Evolutionary conservation across 352 stramenopile genomes (phyloP), one percentile per base, ranked within the genome.

Genomic region (Phytophthora fragariaefolia): DNA sequence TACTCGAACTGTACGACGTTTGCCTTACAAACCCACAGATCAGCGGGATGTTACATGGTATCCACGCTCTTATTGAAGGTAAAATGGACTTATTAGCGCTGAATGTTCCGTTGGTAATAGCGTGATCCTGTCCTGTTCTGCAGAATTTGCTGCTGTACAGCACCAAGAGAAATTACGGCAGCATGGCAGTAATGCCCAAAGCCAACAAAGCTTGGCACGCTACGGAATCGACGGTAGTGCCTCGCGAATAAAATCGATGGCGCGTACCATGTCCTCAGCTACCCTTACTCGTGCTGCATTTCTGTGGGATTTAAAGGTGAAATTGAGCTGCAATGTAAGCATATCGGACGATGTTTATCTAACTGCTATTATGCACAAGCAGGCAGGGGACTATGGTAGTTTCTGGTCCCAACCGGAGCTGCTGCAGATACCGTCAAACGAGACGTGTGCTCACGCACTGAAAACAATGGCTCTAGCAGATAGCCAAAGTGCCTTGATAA

Each of bases 21-120:
- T 92, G 84, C 62, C 82, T 92, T 47, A 89, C 84, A 10, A 83
- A 79, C 6, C 71, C 76, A 7, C 73, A 65, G 30, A 73, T 90
- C 32, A 86, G 82, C 28, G 76, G 80, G 3, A 78, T 80, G 47
- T 67, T 90, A 4, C 83, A 90, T 40, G 76, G 79, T 32, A 59
- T 92, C 40, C 74, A 91, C 36, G 43, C 63, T 4, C 52, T 83
- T 15, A 64, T 85, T 3, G 43, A 87, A 73, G 77, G 84, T 89
- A 56, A 49, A 59, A 43, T 7, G 15, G 34, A 20, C 4, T 20
- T 20, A 17, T 43, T 13, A n/a, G n/a, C n/a, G 34, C 6, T 43
- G 7, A 7, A 18, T 18, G 34, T 20, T 43, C 7, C 34, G n/a
- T 43, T 43, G 15, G 13, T 43, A 22, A 43, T 17, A 43, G 20